phyloP scores from a whole-genome alignment of 1,284 basidiomycete species.

The Trametes hirsuta region DNA sequence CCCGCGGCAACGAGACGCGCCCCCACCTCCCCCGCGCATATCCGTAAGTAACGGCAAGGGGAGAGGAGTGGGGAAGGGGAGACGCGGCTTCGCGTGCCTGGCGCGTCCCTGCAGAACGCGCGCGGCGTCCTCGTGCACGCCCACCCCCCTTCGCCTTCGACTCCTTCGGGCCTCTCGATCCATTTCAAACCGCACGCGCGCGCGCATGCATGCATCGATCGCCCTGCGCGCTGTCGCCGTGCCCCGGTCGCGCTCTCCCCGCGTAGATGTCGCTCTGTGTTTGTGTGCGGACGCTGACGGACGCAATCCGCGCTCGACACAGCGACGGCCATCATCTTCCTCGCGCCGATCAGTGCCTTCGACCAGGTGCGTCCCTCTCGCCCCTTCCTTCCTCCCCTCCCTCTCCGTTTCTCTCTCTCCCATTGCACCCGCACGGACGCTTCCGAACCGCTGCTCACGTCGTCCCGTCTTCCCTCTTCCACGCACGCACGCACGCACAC shows the following conservation, averaged over 20 bases:
- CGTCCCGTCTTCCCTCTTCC: too few relatives aligned
- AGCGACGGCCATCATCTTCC: constrained; percentile 76
- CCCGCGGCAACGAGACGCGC: not conserved
- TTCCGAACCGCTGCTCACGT: too few relatives aligned
- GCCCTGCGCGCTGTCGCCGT: not conserved
- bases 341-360: constrained; percentile 81
- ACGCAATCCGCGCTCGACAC: constrained; percentile 1
- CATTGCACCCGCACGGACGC: not conserved
- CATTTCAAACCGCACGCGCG: not conserved
- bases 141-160: too few relatives aligned
- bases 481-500: too few relatives aligned
- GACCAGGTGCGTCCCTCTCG: constrained; percentile 61
- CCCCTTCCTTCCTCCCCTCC: not conserved
- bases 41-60: too few relatives aligned
- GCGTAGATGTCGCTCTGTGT: not conserved
- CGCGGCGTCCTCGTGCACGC: not conserved
- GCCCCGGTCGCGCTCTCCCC: too few relatives aligned
- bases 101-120: not conserved
- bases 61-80: too few relatives aligned
- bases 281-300: constrained; percentile 5
- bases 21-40: too few relatives aligned
- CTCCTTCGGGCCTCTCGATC: too few relatives aligned
- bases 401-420: not conserved
- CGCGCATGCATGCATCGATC: not conserved
- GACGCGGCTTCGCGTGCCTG: constrained; percentile 1